Evolutionary conservation across 2,329 filamentous ascomycete species (phyloP), one percentile per base, ranked within the genome.

Genomic region (Gyromitra esculenta): DNA sequence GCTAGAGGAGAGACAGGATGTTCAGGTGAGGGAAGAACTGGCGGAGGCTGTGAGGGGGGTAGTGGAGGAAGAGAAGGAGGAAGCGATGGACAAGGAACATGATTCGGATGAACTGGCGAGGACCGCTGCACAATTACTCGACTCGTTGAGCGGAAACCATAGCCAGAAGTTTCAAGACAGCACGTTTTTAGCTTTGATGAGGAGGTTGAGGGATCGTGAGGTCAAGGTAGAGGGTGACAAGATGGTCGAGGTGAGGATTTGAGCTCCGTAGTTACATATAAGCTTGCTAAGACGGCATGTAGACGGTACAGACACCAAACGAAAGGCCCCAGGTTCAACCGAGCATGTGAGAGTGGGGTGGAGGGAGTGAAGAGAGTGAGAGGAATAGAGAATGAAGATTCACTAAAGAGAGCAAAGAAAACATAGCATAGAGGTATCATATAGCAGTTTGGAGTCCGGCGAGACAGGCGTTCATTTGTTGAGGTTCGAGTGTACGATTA

Each of bases 121-220:
- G 52, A 94, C 92, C 0, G 93, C 93, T 4, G 89, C 88, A 15
- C 86, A 91, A 75, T 86, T 96, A 2, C 85, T 96, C 4, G 86
- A 91, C 69, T 90, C 89, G 48, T 88, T 96, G 11, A 86, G 88
- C 21, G 86, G 90, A 80, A 90, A 95, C 79, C 87, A 89, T 74
- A 90, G 88, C 71, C 85, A 89, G 60, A 95, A 95, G 81, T 96
- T 96, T 83, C 89, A 90, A 80, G 89, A 94, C 81, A 94, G 92
- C 79, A 88, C 88, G 75, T 96, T 96, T 81, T 84, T 95, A 0
- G 86, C 88, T 2, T 85, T 96, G 59, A 96, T 96, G 92, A 88
- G 91, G 37, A 88, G 89, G 75, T 88, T 96, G 70, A 88, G 91
- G 66, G 89, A 92, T 81, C 86, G 88, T 71, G 90, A 96, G 84